phyloP scores from a whole-genome alignment of 306 rosid species.

The Quercus ilex region DNA sequence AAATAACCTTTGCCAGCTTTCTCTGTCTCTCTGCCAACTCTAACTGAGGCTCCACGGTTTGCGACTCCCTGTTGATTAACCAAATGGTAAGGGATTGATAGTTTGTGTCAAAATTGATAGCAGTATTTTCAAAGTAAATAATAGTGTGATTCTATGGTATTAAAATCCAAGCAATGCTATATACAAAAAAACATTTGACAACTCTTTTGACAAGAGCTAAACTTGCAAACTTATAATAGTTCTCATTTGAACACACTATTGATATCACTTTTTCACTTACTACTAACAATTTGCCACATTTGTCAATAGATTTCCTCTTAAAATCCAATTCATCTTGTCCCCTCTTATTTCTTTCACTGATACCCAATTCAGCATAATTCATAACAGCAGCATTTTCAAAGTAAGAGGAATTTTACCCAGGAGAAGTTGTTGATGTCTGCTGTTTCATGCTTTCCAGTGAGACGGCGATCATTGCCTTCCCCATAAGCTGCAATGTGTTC shows the following conservation, averaged over 20 bases:
- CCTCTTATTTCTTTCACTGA: background rate
- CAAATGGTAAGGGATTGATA: background rate
- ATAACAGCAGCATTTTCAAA: too few relatives aligned
- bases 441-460: conserved; percentile 65
- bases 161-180: too few relatives aligned
- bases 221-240: too few relatives aligned
- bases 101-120: background rate
- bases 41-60: conserved; percentile 58
- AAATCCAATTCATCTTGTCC: background rate
- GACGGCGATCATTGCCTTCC: conserved; percentile 69
- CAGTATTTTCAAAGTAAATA: background rate
- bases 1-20: conserved; percentile 60
- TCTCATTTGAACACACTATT: too few relatives aligned
- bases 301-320: too few relatives aligned
- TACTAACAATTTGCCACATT: too few relatives aligned
- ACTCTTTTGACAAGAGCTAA: too few relatives aligned
- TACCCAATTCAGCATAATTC: background rate
- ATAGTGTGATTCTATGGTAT: background rate
- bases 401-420: conserved; percentile 36
- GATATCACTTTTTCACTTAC: too few relatives aligned
- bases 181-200: too few relatives aligned
- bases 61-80: conserved; percentile 50
- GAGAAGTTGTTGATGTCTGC: conserved; percentile 51
- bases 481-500: conserved; percentile 74
- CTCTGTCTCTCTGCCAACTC: conserved; percentile 76